phyloP scores from a whole-genome alignment of 768 basidiomycete species.

The Pisolithus sp. region DNA sequence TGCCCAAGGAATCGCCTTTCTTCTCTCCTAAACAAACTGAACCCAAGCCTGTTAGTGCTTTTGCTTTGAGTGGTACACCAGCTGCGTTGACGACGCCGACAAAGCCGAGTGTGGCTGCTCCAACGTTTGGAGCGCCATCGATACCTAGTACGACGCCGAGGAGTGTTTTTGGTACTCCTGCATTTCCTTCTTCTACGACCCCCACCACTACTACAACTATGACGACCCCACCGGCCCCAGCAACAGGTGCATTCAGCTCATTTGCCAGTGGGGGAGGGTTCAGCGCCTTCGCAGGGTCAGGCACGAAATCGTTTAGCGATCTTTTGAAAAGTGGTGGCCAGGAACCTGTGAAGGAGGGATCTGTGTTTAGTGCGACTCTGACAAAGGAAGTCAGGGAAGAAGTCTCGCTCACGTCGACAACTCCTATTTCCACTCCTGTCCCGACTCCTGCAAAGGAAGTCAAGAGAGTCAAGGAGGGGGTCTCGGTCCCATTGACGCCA shows the following conservation, averaged over 20 bases:
- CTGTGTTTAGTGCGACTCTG: constrained; percentile 14
- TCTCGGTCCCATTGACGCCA: too few relatives aligned
- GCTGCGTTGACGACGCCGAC: constrained; percentile 17
- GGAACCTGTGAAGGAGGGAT: constrained; percentile 15
- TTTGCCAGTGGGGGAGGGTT: constrained; percentile 38
- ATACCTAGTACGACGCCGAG: constrained; percentile 19
- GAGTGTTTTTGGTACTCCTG: constrained; percentile 12
- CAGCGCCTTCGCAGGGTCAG: constrained; percentile 41
- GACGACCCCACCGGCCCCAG: constrained; percentile 10
- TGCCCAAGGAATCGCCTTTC: constrained; percentile 16
- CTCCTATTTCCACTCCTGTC: background rate
- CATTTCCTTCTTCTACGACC: constrained; percentile 7
- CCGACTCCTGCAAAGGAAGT: too few relatives aligned
- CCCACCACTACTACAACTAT: constrained; percentile 7
- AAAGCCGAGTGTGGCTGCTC: constrained; percentile 16
- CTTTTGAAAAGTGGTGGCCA: constrained; percentile 41
- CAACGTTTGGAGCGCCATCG: constrained; percentile 38
- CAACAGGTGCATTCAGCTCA: constrained; percentile 19
- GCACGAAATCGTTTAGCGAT: constrained; percentile 54
- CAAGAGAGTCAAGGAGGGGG: too few relatives aligned
- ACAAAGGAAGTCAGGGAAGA: too few relatives aligned
- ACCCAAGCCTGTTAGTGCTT: background rate
- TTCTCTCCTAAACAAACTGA: background rate
- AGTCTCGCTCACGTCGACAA: constrained; percentile 6
- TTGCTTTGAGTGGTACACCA: constrained; percentile 6